Percentiles rank a stretch among this genome's conserved stretches.
These are phyloP conservation scores for Magnaporthiopsis poae DNA, from an alignment of 2,329 filamentous ascomycete genomes.

Conservation along the genomic window DNA sequence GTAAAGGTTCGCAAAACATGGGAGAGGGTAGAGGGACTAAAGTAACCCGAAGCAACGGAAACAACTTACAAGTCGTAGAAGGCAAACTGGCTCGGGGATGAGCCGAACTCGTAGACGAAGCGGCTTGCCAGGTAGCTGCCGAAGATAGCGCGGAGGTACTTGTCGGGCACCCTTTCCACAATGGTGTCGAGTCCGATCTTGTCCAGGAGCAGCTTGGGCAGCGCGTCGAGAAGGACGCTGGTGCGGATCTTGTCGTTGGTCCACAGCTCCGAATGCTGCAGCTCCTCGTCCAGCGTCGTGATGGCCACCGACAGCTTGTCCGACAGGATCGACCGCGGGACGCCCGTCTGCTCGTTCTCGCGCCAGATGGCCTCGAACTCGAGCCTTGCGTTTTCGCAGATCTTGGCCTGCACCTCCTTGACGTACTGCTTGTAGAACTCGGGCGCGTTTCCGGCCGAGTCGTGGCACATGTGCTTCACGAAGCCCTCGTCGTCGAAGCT, in stretches of 20 bases:
- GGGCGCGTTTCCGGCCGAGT: conserved; percentile 60
- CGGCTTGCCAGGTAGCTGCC: conserved; percentile 89
- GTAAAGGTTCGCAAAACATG: background rate
- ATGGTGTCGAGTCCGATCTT: conserved; percentile 89
- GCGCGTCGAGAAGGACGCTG: conserved; percentile 71
- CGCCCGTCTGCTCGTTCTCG: conserved; percentile 74
- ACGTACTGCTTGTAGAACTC: conserved; percentile 92
- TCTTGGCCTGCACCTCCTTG: conserved; percentile 78
- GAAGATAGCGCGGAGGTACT: conserved; percentile 89
- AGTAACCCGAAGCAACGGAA: background rate
- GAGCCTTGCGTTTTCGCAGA: conserved; percentile 79
- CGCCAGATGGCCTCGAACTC: conserved; percentile 99
- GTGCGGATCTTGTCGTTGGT: conserved; percentile 67
- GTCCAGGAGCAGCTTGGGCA: conserved; percentile 72
- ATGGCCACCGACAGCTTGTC: conserved; percentile 87
- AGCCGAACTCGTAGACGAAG: conserved; percentile 93
- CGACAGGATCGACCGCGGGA: conserved; percentile 74
- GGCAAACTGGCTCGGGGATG: conserved; percentile 85
- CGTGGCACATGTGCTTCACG: conserved; percentile 86
- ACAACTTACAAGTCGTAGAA: conserved; percentile 91
- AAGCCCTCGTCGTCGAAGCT: conserved; percentile 89
- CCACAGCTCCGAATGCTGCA: conserved; percentile 90
- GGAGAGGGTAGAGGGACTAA: background rate
- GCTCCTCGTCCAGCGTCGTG: conserved; percentile 90
- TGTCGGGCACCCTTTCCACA: conserved; percentile 75